Percentiles rank a stretch among this genome's conserved stretches.
Evolutionary conservation across 1,284 basidiomycete species (phyloP).

Genomic region (Papiliotrema terrestris): DNA sequence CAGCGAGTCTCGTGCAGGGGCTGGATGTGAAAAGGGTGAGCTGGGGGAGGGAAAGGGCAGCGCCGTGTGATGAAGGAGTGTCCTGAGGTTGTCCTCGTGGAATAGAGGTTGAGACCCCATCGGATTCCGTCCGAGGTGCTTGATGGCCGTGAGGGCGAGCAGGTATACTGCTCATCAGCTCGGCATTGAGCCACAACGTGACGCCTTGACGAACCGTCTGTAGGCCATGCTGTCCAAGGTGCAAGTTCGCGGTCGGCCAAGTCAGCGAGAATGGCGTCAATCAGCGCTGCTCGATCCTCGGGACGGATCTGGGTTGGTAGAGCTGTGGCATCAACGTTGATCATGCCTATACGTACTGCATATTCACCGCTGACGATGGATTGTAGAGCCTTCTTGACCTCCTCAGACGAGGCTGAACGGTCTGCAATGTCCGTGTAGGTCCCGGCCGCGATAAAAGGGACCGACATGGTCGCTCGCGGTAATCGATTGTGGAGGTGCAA

Average conservation of each 20-base stretch:
- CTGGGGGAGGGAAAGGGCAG: slow-evolving; percentile 17
- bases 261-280: slow-evolving; percentile 61
- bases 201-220: slow-evolving; percentile 22
- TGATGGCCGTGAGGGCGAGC: slow-evolving; percentile 65
- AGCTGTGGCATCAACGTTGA: slow-evolving; percentile 16
- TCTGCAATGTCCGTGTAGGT: neutral
- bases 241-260: slow-evolving; percentile 55
- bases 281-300: slow-evolving; percentile 49
- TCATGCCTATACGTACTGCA: no score
- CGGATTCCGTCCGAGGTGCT: slow-evolving; percentile 68
- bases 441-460: neutral
- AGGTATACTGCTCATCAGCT: slow-evolving; percentile 17
- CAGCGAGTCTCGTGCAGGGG: neutral
- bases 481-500: no score
- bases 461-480: no score
- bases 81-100: slow-evolving; percentile 24
- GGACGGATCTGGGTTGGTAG: slow-evolving; percentile 50
- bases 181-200: neutral
- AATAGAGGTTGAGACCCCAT: slow-evolving; percentile 65
- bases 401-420: neutral
- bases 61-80: slow-evolving; percentile 31
- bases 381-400: neutral
- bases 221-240: slow-evolving; percentile 29
- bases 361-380: neutral
- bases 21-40: slow-evolving; percentile 4